phyloP scores from a whole-genome alignment of 202 grass and related monocot species.

The Thinopyrum obtusiflorum region DNA sequence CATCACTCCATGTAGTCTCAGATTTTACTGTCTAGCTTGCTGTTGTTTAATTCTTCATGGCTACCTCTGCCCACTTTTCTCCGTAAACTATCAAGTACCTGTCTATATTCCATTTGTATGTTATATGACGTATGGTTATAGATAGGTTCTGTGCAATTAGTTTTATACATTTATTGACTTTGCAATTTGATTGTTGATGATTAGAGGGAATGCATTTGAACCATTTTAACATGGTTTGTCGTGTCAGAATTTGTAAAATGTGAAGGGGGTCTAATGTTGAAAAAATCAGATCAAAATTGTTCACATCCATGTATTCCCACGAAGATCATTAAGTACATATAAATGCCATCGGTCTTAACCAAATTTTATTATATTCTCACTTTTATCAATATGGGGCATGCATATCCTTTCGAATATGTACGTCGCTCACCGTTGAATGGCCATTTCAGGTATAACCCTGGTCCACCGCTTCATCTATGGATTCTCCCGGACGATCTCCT shows the following conservation, averaged over 20 bases:
- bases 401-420: not conserved
- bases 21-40: no score
- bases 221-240: not conserved
- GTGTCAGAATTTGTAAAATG: not conserved
- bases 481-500: no score
- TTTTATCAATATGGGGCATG: not conserved
- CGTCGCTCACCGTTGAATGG: not conserved
- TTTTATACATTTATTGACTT: no score
- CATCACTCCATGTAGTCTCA: no score
- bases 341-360: not conserved
- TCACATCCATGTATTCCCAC: not conserved
- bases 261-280: not conserved
- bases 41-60: no score
- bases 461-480: no score
- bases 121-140: no score
- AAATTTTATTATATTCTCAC: not conserved
- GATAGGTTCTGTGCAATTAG: no score
- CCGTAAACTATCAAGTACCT: no score
- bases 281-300: not conserved
- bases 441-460: conserved; percentile 49
- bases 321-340: not conserved
- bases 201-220: not conserved
- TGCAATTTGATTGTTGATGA: not conserved
- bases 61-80: no score
- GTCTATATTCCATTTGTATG: no score